Conservation (phyloP, 345 rosid species). For the Turritis glabra region DNA sequence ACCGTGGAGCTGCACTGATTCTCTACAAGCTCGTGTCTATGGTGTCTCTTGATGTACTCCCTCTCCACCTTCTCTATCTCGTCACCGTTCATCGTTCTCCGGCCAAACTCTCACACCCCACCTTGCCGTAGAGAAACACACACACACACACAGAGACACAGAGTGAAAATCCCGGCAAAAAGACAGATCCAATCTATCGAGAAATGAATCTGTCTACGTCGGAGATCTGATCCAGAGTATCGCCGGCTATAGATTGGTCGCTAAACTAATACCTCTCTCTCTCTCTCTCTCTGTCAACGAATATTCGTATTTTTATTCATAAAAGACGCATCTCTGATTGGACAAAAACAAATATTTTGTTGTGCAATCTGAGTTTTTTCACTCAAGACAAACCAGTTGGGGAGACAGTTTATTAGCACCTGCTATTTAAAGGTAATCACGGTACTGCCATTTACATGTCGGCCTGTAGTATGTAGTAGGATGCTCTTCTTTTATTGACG, state of each 20-base stretch:
- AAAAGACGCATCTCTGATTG: slow-evolving; percentile 8
- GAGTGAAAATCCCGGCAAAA: too few species aligned
- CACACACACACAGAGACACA: too few species aligned
- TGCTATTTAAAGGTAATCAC: background rate
- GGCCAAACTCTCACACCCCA: background rate
- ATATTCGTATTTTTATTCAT: background rate
- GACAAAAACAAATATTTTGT: background rate
- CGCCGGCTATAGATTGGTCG: background rate
- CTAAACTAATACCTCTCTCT: background rate
- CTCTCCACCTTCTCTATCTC: slow-evolving; percentile 37
- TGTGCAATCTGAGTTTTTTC: too few species aligned
- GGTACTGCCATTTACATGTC: background rate
- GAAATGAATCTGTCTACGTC: background rate
- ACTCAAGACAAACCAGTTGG: too few species aligned
- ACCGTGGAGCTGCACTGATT: slow-evolving; percentile 76
- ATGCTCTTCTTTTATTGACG: too few species aligned
- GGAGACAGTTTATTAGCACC: too few species aligned
- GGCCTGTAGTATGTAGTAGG: background rate
- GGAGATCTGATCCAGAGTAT: background rate
- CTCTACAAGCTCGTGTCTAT: slow-evolving; percentile 52
- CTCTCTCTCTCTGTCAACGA: background rate
- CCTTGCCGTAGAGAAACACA: too few species aligned
- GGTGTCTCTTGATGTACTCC: slow-evolving; percentile 61
- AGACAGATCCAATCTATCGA: background rate
- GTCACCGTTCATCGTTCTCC: background rate